Percentiles rank a stretch among this genome's conserved stretches.
These are phyloP conservation scores for Macrophomina pseudophaseolina DNA, from an alignment of 2,329 filamentous ascomycete species.

Conservation along the genomic window DNA sequence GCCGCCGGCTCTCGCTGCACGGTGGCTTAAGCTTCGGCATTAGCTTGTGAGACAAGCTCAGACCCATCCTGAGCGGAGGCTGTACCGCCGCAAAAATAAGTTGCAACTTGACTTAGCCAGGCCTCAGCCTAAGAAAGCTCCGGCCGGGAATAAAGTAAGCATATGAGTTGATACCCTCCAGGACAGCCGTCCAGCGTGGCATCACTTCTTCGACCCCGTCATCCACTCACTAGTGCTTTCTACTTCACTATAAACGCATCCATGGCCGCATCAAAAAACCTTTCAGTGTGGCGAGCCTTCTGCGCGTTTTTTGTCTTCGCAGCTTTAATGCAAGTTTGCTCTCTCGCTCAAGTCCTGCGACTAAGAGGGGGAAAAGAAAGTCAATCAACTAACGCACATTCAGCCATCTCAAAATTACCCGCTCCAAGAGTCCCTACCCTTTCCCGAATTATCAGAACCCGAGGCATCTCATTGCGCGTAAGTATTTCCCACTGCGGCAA, in stretches of 20 bases:
- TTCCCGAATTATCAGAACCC: constrained; percentile 9
- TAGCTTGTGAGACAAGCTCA: neutral
- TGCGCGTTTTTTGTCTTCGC: neutral
- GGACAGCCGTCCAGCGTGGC: too few relatives aligned
- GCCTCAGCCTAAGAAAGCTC: neutral
- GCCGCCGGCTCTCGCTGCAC: too few relatives aligned
- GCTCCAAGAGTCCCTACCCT: neutral
- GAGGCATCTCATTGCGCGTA: neutral
- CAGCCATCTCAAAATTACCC: neutral
- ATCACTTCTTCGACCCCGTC: too few relatives aligned
- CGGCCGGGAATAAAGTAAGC: neutral
- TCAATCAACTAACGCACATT: neutral
- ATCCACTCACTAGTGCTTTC: neutral
- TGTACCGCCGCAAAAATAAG: neutral
- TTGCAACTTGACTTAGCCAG: neutral
- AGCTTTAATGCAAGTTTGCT: neutral
- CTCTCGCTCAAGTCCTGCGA: neutral
- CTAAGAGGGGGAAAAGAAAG: too few relatives aligned
- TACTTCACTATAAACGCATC: neutral
- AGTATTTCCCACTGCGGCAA: neutral
- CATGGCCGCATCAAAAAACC: neutral
- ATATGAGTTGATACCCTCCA: too few relatives aligned
- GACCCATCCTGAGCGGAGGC: neutral
- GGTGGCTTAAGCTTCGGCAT: neutral
- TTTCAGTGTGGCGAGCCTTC: neutral